Conservation (phyloP, 192 early-diverging fungal species). For the Coemansia sp. region DNA sequence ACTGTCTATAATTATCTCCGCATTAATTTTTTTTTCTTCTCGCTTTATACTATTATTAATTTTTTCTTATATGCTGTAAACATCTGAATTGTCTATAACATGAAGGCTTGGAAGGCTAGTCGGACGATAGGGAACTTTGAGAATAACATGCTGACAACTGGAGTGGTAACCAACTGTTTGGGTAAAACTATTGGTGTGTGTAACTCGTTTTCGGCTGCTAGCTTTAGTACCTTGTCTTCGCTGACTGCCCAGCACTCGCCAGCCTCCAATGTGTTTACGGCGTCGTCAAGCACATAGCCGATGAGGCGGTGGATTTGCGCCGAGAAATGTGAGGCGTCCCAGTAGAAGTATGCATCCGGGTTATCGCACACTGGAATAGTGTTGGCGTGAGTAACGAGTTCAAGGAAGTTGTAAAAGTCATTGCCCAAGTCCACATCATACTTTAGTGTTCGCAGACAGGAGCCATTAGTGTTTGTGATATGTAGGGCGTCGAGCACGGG, state of each 20-base stretch:
- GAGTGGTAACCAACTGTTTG: slow-evolving; percentile 45
- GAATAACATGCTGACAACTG: slow-evolving; percentile 45
- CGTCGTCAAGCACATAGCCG: slow-evolving; percentile 53
- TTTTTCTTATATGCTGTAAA: slow-evolving; percentile 10
- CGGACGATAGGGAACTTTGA: slow-evolving; percentile 49
- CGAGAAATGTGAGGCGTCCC: slow-evolving; percentile 57
- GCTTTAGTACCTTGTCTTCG: slow-evolving; percentile 31
- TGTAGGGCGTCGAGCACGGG: slow-evolving; percentile 45
- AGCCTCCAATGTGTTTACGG: slow-evolving; percentile 34
- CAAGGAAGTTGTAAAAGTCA: slow-evolving; percentile 59
- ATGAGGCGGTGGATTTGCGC: slow-evolving; percentile 48
- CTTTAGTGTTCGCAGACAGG: slow-evolving; percentile 48
- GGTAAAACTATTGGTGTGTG: slow-evolving; percentile 48
- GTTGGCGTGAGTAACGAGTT: slow-evolving; percentile 56
- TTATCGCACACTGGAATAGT: slow-evolving; percentile 55
- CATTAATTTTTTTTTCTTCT: neutral
- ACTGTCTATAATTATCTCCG: neutral
- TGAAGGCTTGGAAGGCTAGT: slow-evolving; percentile 52
- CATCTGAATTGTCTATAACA: slow-evolving; percentile 26
- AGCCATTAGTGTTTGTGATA: slow-evolving; percentile 41
- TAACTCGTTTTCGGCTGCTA: slow-evolving; percentile 48
- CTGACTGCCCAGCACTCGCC: slow-evolving; percentile 42
- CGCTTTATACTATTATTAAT: neutral
- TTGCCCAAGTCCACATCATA: slow-evolving; percentile 55
- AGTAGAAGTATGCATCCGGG: slow-evolving; percentile 56